Percentiles rank a stretch among this genome's conserved stretches.
Evolutionary conservation across 2,329 filamentous ascomycete genomes (phyloP).

Genomic region (Penicillium olsonii): DNA sequence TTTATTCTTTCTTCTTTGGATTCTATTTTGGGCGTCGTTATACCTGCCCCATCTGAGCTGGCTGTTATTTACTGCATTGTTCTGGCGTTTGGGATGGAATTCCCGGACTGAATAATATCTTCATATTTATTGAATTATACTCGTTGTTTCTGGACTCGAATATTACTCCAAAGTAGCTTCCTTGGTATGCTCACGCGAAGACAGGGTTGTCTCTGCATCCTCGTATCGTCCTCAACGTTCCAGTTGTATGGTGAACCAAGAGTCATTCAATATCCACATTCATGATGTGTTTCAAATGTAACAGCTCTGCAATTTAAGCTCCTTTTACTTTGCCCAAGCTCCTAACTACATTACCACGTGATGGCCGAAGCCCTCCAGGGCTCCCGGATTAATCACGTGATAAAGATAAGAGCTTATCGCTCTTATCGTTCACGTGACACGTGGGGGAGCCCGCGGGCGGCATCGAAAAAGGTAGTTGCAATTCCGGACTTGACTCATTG

Average conservation of each 20-base stretch:
- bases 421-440: conserved; percentile 24
- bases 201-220: too few species aligned
- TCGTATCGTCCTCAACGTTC: too few species aligned
- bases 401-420: conserved; percentile 19
- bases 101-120: conserved; percentile 5
- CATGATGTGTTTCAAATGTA: too few species aligned
- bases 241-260: too few species aligned
- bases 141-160: background rate
- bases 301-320: too few species aligned
- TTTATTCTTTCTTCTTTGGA: conserved; percentile 9
- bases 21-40: conserved; percentile 12
- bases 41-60: conserved; percentile 19
- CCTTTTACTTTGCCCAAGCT: too few species aligned
- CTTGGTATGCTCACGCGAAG: background rate
- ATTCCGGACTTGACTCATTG: conserved; percentile 15
- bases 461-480: conserved; percentile 15
- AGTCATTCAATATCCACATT: too few species aligned
- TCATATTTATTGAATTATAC: background rate
- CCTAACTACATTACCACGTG: conserved; percentile 1
- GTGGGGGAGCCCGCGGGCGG: conserved; percentile 14
- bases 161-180: background rate
- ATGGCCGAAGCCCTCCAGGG: background rate
- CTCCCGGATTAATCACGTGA: background rate
- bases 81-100: conserved; percentile 27
- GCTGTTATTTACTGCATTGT: conserved; percentile 29